A percentile compares a stretch with the other conserved stretches of the same genome.
phyloP scores from a whole-genome alignment of 768 basidiomycete genomes.

The Paxillus involutus region DNA sequence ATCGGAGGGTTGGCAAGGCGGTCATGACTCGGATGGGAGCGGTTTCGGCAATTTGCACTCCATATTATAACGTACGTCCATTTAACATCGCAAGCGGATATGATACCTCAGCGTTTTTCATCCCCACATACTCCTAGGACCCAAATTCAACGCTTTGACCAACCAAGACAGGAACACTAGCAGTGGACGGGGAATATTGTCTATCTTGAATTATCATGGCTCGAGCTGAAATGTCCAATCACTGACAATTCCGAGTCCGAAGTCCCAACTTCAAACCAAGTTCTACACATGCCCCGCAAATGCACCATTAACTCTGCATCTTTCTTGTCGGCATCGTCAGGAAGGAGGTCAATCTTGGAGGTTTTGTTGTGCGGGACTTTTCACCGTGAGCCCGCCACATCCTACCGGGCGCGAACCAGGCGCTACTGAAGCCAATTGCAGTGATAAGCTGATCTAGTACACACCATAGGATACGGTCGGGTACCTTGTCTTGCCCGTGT shows the following conservation, averaged over 20 bases:
- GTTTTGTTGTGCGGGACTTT: background rate
- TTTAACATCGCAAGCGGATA: no score
- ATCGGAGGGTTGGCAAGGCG: conserved; percentile 4
- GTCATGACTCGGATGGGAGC: no score
- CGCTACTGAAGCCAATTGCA: background rate
- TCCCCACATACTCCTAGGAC: background rate
- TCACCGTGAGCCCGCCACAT: no score
- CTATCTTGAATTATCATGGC: background rate
- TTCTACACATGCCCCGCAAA: background rate
- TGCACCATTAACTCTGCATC: background rate
- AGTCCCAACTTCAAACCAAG: no score
- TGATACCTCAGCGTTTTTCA: conserved; percentile 4
- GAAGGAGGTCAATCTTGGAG: background rate
- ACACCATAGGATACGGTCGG: background rate
- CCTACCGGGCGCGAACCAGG: background rate
- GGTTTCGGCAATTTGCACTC: background rate
- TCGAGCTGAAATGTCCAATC: background rate
- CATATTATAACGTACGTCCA: background rate
- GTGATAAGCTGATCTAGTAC: background rate
- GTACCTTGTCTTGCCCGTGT: background rate
- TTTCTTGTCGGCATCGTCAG: background rate
- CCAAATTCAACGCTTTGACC: background rate
- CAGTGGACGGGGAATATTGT: no score
- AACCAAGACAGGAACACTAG: background rate
- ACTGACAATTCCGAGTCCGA: no score